A percentile compares a stretch with the other conserved stretches of the same genome.
phyloP scores from a whole-genome alignment of 768 basidiomycete genomes.

The Serendipita indica region DNA sequence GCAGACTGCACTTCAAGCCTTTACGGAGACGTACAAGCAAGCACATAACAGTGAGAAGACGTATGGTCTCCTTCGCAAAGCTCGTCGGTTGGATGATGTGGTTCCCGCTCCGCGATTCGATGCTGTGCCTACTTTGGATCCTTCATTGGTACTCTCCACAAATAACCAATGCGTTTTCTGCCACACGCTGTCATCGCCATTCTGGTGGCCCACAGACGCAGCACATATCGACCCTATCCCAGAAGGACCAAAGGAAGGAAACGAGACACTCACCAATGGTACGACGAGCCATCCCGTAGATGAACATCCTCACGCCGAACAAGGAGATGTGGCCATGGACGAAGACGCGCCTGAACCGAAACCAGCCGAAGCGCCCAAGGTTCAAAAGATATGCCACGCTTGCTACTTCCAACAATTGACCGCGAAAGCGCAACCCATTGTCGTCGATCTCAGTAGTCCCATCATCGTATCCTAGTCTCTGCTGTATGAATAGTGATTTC shows the following conservation, averaged over 20 bases:
- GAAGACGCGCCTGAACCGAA: background rate
- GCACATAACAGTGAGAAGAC: conserved; percentile 46
- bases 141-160: conserved; percentile 12
- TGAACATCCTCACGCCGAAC: background rate
- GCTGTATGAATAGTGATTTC: conserved; percentile 1
- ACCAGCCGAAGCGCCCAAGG: background rate
- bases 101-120: conserved; percentile 22
- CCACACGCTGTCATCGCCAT: conserved; percentile 55
- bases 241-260: background rate
- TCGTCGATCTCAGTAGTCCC: background rate
- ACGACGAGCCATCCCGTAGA: background rate
- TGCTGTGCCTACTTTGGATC: conserved; percentile 4
- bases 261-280: background rate
- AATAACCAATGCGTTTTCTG: conserved; percentile 43
- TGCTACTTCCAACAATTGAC: background rate
- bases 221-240: background rate
- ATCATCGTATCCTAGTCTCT: background rate
- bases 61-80: conserved; percentile 80
- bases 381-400: background rate
- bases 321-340: background rate
- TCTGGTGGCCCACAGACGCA: conserved; percentile 40
- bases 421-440: background rate
- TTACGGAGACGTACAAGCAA: conserved; percentile 73
- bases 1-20: conserved; percentile 83
- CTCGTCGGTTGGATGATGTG: conserved; percentile 63